Base-by-base conservation (phyloP, 2,329 filamentous ascomycete genomes). In the Botryotinia calthae region DNA sequence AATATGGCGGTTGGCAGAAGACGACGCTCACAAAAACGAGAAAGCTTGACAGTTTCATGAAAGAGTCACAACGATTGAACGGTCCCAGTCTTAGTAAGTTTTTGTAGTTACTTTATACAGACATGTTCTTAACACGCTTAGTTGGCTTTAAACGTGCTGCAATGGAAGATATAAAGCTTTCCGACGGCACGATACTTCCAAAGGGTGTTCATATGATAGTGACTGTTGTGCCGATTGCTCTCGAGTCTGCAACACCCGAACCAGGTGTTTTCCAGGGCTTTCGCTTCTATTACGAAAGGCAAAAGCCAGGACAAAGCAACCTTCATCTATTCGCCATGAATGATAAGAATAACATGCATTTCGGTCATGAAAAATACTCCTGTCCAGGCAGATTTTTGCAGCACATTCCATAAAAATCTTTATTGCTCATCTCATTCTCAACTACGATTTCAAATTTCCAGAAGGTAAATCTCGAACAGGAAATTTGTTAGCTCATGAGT, bases 381-480 rank as follows among this genome's bases (percentile, higher is more conserved):
- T 84, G 83, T 37, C 83, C 83, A 0, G 83, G 83, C 0, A 77
- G 83, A 1, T 84, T 84, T 77, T 79, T 83, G 54, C 81, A 81
- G 10, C 79, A 78, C 42, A 80, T 80, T 54, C 80, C 82, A 77
- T 79, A 82, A 37, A 83, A 79, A 74, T 82, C 91, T 91, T 78
- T 86, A 82, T 82, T 8, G 71, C 73, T 62, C 75, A 78, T 34
- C 54, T 82, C 4, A 58, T 82, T 22, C 66, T 79, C 65, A 80
- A 79, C 70, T 82, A 80, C 68, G 81, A 82, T 72, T 18, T 75
- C 37, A 70, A 64, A 58, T 37, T 75, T 31, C 51, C 98, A 86
- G 76, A 93, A 97, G 74, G 94, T 91, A 46, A 66, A 28, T 40
- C 31, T 34, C 75, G 90, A 95, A 64, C 87, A 87, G 12, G 97